phyloP scores from a whole-genome alignment of 805 yeast species.

The Kodamaea leandrae region DNA sequence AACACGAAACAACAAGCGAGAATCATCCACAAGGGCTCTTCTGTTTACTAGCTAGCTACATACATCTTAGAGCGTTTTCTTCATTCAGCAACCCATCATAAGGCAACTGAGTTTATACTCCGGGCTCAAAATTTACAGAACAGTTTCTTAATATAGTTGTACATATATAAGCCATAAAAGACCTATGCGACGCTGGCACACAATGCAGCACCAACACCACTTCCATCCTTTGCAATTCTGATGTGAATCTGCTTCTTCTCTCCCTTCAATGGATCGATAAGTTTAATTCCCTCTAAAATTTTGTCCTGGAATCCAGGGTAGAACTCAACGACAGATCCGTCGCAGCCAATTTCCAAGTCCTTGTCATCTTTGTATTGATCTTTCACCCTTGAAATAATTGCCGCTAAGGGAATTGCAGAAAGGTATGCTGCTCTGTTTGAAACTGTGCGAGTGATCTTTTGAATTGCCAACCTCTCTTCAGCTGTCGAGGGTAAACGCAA shows the following conservation, averaged over 20 bases:
- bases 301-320: slow-evolving; percentile 86
- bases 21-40: too few relatives aligned
- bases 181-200: slow-evolving; percentile 55
- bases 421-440: slow-evolving; percentile 87
- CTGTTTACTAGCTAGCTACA: too few relatives aligned
- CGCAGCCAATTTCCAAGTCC: slow-evolving; percentile 91
- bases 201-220: slow-evolving; percentile 96
- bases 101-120: too few relatives aligned
- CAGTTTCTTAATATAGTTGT: too few relatives aligned
- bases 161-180: too few relatives aligned
- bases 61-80: too few relatives aligned
- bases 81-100: too few relatives aligned
- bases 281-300: slow-evolving; percentile 73
- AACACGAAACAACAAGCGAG: too few relatives aligned
- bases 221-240: slow-evolving; percentile 88
- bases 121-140: too few relatives aligned
- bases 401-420: slow-evolving; percentile 88
- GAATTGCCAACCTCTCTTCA: slow-evolving; percentile 74
- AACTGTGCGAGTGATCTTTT: slow-evolving; percentile 71
- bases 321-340: slow-evolving; percentile 90
- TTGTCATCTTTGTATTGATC: slow-evolving; percentile 49
- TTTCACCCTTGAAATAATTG: slow-evolving; percentile 69
- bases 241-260: slow-evolving; percentile 73
- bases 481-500: slow-evolving; percentile 66
- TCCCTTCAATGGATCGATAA: slow-evolving; percentile 69